phyloP scores from a whole-genome alignment of 371 early-diverging fungal genomes.

The Batrachochytrium dendrobatidis region DNA sequence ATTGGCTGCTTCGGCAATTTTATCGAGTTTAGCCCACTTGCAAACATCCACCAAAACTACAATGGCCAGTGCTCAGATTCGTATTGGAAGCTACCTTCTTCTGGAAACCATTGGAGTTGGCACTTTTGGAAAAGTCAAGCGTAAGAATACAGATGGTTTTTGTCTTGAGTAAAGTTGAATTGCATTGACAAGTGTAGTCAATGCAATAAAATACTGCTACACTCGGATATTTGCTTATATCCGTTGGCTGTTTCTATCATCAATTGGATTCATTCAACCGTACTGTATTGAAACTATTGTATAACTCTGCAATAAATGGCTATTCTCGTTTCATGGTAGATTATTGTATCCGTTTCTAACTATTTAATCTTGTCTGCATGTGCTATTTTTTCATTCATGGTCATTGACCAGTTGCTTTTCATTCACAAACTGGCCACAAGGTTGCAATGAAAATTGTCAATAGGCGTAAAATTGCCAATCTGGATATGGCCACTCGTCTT shows the following conservation, averaged over 20 bases:
- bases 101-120: conserved; percentile 92
- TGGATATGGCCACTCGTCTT: conserved; percentile 89
- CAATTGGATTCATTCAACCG: too few relatives aligned
- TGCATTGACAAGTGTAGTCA: neutral
- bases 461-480: conserved; percentile 76
- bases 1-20: too few relatives aligned
- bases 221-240: too few relatives aligned
- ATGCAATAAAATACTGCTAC: too few relatives aligned
- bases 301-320: too few relatives aligned
- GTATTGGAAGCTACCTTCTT: conserved; percentile 80
- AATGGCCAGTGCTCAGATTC: conserved; percentile 32
- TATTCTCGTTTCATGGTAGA: neutral
- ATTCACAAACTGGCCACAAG: conserved; percentile 82
- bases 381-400: too few relatives aligned
- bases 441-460: conserved; percentile 97
- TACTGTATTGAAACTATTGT: too few relatives aligned
- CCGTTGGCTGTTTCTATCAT: too few relatives aligned
- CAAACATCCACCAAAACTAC: too few relatives aligned
- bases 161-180: neutral
- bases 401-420: conserved; percentile 74
- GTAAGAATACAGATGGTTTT: conserved; percentile 44
- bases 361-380: too few relatives aligned
- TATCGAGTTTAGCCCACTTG: too few relatives aligned
- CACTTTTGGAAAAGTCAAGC: conserved; percentile 95
- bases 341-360: neutral